phyloP scores from a whole-genome alignment of 139 green algal species.

The Diplosphaera chodatii region DNA sequence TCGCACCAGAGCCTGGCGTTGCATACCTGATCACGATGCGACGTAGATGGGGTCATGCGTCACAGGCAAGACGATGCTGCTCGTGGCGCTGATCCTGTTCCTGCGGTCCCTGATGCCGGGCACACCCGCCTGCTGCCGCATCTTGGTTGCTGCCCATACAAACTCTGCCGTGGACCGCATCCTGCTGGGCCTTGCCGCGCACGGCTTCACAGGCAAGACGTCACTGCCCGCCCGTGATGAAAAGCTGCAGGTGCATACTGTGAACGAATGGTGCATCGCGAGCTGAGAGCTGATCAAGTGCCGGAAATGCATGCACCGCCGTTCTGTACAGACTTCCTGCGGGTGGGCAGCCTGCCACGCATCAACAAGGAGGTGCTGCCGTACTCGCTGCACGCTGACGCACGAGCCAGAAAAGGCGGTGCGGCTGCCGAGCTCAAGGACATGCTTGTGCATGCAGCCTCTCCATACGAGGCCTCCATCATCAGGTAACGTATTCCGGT shows the following conservation, averaged over 20 bases:
- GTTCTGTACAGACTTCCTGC: constrained; percentile 61
- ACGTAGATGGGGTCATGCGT: too few species aligned
- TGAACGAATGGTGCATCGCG: too few species aligned
- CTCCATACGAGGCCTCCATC: constrained; percentile 5
- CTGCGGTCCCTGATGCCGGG: constrained; percentile 22
- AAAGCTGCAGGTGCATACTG: too few species aligned
- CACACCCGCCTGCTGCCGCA: constrained; percentile 5
- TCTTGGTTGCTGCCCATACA: constrained; percentile 79
- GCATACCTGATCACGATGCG: too few species aligned
- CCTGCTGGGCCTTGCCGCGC: constrained; percentile 48
- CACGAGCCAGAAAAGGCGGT: constrained; percentile 16
- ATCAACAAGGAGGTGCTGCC: constrained; percentile 61
- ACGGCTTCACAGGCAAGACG: constrained; percentile 36
- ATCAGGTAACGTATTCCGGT: too few species aligned
- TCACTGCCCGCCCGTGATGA: too few species aligned
- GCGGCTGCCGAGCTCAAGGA: constrained; percentile 44
- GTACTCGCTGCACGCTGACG: constrained; percentile 57
- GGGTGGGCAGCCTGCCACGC: constrained; percentile 61
- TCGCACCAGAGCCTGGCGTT: too few species aligned
- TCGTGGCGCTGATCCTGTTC: constrained; percentile 66
- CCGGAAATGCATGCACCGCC: too few species aligned
- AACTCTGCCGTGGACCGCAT: constrained; percentile 84
- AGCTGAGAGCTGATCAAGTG: too few species aligned
- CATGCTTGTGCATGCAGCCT: constrained; percentile 39
- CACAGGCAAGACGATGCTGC: constrained; percentile 72